Base-by-base conservation (phyloP, 768 basidiomycete genomes). In the Rhodotorula graminis region DNA sequence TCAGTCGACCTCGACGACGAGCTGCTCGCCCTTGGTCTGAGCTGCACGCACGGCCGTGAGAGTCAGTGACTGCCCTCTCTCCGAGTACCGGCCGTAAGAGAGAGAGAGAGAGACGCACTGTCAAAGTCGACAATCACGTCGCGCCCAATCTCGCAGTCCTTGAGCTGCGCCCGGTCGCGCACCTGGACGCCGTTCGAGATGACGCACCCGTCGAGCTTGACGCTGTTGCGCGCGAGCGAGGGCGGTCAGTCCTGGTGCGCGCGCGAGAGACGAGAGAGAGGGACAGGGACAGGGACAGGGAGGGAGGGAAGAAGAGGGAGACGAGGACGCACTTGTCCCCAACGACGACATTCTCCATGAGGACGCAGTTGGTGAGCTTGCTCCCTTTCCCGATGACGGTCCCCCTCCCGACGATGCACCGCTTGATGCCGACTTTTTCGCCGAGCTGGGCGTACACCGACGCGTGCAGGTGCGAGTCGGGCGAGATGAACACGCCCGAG, bases 171-270 rank as follows among this genome's bases (percentile, higher is more conserved):
- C 3, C 71, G 67, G 31, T 76, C 72, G 23, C 69, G 52, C 29
- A 73, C 50, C 55, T 71, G 72, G 0, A 71, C 72, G 37, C 72
- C 72, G n/a, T 71, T 70, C 67, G 75, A 76, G 2, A 76, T 33
- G 37, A 76, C 75, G 37, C 75, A 76, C 47, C 73, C 73, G 59
- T 76, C 72, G 53, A 76, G 64, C 55, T 70, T 73, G 69, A 73
- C 75, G 27, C 75, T 73, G 64, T 21, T 19, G 16, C 21, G 7
- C 14, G 18, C 0, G 21, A 10, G 0, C 0, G 23, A 9, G 3
- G 18, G 29, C n/a, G 19, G 8, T 14, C n/a, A 53, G 56, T 7
- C n/a, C n/a, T n/a, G n/a, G n/a, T n/a, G n/a, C n/a, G 53, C 27
- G 11, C 12, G 53, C n/a, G 37, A 18, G 7, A 19, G 5, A 18